Evolutionary conservation across 345 rosid species (phyloP), one percentile per base, ranked within the genome.

Genomic region (Camelina sativa): DNA sequence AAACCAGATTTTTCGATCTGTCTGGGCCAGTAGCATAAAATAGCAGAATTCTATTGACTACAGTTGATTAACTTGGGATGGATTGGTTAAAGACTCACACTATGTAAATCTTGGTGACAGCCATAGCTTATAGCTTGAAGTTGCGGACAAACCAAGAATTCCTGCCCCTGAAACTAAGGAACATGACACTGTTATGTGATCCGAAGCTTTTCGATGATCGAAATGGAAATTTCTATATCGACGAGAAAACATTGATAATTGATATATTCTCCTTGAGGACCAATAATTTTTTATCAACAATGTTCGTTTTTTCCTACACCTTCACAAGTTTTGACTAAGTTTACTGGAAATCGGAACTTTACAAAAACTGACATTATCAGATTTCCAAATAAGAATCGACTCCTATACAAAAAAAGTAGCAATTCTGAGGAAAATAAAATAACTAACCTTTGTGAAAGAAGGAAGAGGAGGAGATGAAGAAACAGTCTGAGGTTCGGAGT

Each of bases 61-160:
- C 13, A 20, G 40, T 44, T 57, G 15, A 12, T 58, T 34, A 50
- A 25, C 8, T 50, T 50, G 28, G 59, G 23, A 61, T 0, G 6
- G 61, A 48, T 37, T 5, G 9, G 8, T 51, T 52, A 2, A 60
- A 65, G 17, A 78, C 91, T 81, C 65, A 87, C 95, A 89, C 88
- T 28, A 89, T 54, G 78, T 84, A 89, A 52, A 89, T 66, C 84
- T 85, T 89, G 76, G 89, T 80, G 60, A 82, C 46, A 38, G 84
- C 67, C 92, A 89, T 87, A 47, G 74, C 81, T 73, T 67, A 25
- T 8, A 48, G 19, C 72, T 76, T 32, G 19, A 71, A 77, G 51
- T 53, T 67, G 32, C 19, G 25, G 61, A 30, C 20, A 38, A 65
- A 48, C 23, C 55, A 11, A 43, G 28, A 57, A 66, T 23, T 6